Evolutionary conservation across 306 rosid species (phyloP).

Genomic region (Malus orientalis): DNA sequence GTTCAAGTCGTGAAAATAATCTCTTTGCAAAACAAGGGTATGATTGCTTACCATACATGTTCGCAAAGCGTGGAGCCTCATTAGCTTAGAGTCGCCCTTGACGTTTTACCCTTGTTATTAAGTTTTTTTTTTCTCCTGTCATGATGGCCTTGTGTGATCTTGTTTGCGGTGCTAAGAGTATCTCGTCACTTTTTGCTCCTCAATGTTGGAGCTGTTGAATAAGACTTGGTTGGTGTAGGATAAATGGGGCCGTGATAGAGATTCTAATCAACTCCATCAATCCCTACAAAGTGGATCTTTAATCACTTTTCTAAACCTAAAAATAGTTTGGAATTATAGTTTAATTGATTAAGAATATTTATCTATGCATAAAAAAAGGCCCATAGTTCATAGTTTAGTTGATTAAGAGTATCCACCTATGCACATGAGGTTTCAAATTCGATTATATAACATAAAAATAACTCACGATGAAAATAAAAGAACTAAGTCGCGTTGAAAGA

Average conservation of each 20-base stretch:
- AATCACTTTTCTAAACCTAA: not conserved
- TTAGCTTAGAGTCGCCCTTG: not conserved
- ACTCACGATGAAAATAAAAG: too few relatives aligned
- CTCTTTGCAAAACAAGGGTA: too few relatives aligned
- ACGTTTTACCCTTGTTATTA: not conserved
- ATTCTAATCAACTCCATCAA: not conserved
- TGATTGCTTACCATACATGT: too few relatives aligned
- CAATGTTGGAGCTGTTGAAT: not conserved
- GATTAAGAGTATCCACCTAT: too few relatives aligned
- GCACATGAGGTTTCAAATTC: not conserved
- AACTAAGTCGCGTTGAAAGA: too few relatives aligned
- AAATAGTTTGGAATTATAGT: too few relatives aligned
- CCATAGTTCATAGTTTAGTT: too few relatives aligned
- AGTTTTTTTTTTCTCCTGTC: not conserved
- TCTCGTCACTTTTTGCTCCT: not conserved
- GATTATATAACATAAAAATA: too few relatives aligned
- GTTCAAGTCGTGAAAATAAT: too few relatives aligned
- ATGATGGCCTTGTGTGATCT: not conserved
- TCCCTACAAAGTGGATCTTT: not conserved
- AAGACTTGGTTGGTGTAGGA: not conserved
- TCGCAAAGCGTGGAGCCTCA: rapidly evolving
- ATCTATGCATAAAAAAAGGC: too few relatives aligned
- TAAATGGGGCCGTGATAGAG: not conserved
- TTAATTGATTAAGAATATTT: too few relatives aligned
- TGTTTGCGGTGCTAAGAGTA: not conserved